phyloP scores from a whole-genome alignment of 345 rosid genomes.

The Citropsis articulata region DNA sequence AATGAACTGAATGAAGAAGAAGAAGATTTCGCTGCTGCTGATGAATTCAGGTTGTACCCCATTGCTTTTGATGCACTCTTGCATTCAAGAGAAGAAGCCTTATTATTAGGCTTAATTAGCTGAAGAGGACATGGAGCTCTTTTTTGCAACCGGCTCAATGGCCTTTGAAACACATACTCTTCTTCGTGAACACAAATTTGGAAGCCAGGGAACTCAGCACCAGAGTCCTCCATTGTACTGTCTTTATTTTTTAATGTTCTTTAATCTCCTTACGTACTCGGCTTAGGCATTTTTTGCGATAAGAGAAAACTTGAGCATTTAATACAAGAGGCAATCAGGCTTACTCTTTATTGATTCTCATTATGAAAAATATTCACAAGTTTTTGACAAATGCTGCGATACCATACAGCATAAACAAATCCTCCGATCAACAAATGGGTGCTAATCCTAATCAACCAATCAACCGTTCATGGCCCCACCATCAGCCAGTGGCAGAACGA shows the following conservation, averaged over 20 bases:
- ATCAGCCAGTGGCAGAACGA: background rate
- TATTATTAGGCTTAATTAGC: constrained; percentile 27
- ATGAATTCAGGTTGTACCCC: constrained; percentile 18
- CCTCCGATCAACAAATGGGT: background rate
- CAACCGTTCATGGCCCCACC: background rate
- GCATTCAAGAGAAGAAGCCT: constrained; percentile 3
- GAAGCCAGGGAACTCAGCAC: constrained; percentile 62
- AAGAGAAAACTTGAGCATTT: background rate
- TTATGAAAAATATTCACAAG: background rate
- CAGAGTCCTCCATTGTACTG: constrained; percentile 39
- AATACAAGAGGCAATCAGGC: background rate
- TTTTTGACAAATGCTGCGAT: background rate
- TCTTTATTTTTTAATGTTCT: constrained; percentile 2
- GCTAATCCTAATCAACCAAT: background rate
- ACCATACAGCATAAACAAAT: background rate
- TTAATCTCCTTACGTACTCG: background rate
- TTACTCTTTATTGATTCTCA: background rate
- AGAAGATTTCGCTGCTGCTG: constrained; percentile 15
- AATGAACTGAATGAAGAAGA: constrained; percentile 35
- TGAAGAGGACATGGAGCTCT: constrained; percentile 67
- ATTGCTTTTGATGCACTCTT: constrained; percentile 7
- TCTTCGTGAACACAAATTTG: constrained; percentile 48
- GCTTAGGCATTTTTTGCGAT: background rate
- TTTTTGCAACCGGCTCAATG: constrained; percentile 50
- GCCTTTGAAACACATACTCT: constrained; percentile 43